These are phyloP conservation scores for Cercospora sp. DNA, from an alignment of 2,329 filamentous ascomycete species.

Conservation along the genomic window DNA sequence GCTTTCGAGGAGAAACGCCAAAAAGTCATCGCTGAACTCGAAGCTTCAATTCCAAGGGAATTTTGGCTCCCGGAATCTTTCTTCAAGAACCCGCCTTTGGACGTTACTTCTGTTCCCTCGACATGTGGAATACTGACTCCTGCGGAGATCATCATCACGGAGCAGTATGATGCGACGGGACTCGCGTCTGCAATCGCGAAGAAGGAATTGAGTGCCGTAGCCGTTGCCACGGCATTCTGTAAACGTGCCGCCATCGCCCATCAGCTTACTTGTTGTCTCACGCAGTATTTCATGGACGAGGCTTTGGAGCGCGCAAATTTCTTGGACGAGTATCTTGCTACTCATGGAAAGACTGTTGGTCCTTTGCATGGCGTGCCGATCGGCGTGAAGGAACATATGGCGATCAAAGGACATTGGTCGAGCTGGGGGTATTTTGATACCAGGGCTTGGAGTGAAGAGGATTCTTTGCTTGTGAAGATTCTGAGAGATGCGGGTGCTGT, in stretches of 20 bases:
- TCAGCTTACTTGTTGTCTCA: constrained; percentile 26
- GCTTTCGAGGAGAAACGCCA: constrained; percentile 13
- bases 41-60: constrained; percentile 12
- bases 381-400: constrained; percentile 26
- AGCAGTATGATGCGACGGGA: constrained; percentile 21
- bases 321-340: constrained; percentile 22
- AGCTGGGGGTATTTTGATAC: constrained; percentile 20
- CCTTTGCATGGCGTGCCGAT: constrained; percentile 27
- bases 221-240: constrained; percentile 23
- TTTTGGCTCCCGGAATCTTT: constrained; percentile 10
- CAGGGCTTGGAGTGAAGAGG: constrained; percentile 12
- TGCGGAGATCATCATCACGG: constrained; percentile 23
- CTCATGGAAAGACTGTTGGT: constrained; percentile 20
- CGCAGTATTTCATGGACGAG: constrained; percentile 25
- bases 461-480: constrained; percentile 21
- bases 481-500: constrained; percentile 24
- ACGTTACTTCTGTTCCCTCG: constrained; percentile 23
- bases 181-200: constrained; percentile 19
- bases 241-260: constrained; percentile 27
- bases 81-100: constrained; percentile 8
- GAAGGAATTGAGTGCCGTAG: constrained; percentile 18
- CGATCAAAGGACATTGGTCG: constrained; percentile 19
- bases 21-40: constrained; percentile 10
- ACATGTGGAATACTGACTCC: constrained; percentile 20
- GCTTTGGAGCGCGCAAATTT: constrained; percentile 22